Conservation (phyloP, 768 basidiomycete species). For the Tricholoma bakamatsutake region DNA sequence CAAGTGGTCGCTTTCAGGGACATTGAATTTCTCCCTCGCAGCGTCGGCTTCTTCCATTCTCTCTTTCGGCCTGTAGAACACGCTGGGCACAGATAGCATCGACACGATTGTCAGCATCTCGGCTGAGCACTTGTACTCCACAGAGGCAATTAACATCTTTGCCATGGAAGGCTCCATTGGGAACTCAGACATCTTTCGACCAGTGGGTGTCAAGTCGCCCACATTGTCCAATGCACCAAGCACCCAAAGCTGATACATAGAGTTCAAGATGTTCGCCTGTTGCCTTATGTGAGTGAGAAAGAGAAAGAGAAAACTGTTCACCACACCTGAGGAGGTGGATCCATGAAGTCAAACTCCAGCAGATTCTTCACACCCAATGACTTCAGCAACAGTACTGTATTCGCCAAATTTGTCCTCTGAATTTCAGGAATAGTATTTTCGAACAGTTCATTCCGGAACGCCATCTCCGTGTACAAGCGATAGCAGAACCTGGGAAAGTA, state of each 20-base stretch:
- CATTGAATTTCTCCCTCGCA: constrained; percentile 96
- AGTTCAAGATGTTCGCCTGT: constrained; percentile 94
- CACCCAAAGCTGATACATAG: constrained; percentile 99
- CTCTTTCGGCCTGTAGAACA: constrained; percentile 97
- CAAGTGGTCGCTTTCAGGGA: constrained; percentile 96
- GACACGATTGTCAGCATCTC: constrained; percentile 99
- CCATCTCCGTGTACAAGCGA: constrained; percentile 95
- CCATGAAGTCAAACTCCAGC: constrained; percentile 99
- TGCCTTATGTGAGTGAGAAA: neutral
- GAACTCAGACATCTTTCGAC: constrained; percentile 98
- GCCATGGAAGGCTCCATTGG: constrained; percentile 99
- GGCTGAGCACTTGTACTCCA: constrained; percentile 86
- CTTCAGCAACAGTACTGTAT: constrained; percentile 92
- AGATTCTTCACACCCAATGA: constrained; percentile 96
- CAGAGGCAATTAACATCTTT: constrained; percentile 96
- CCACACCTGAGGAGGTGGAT: constrained; percentile 94
- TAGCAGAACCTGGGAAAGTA: constrained; percentile 74
- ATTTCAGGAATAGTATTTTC: constrained; percentile 97
- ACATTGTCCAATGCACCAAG: constrained; percentile 96
- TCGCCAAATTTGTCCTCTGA: constrained; percentile 95
- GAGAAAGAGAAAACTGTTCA: neutral
- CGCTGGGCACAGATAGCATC: constrained; percentile 96
- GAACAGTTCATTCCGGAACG: constrained; percentile 93
- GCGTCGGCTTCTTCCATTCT: constrained; percentile 97
- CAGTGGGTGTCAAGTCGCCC: constrained; percentile 89